A percentile compares a stretch with the other conserved stretches of the same genome.
phyloP scores from a whole-genome alignment of 2,329 filamentous ascomycete species.

The Cryphonectria carpinicola region DNA sequence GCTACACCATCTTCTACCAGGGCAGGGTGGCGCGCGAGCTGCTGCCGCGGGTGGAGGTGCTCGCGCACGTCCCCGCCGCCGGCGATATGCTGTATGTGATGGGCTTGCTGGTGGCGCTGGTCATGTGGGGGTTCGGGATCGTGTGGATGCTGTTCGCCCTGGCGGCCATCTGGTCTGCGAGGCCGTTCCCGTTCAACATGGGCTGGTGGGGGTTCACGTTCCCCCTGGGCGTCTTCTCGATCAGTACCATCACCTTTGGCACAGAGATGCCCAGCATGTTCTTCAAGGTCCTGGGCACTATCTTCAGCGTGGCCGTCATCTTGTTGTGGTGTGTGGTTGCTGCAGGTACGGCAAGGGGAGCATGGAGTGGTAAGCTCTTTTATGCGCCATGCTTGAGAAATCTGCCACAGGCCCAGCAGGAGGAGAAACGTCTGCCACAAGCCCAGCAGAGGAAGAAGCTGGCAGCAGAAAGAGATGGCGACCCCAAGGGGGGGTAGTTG shows the following conservation, averaged over 20 bases:
- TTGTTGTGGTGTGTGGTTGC: conserved; percentile 49
- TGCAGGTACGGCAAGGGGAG: conserved; percentile 42
- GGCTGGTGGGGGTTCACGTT: conserved; percentile 48
- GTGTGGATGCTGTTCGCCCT: conserved; percentile 42
- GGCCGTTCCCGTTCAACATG: conserved; percentile 43
- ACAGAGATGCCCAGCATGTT: conserved; percentile 47
- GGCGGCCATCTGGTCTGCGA: conserved; percentile 37
- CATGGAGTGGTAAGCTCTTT: conserved; percentile 47
- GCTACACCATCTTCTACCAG: conserved; percentile 61
- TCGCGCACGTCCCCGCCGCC: conserved; percentile 53
- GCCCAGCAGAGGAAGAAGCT: background rate
- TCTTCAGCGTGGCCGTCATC: conserved; percentile 46
- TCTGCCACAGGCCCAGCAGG: conserved; percentile 26
- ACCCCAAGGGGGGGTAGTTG: background rate
- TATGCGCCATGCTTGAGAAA: conserved; percentile 49
- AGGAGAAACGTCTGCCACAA: too few species aligned
- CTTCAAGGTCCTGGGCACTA: conserved; percentile 45
- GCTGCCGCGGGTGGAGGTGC: conserved; percentile 66
- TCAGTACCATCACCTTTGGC: conserved; percentile 46
- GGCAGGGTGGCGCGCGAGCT: conserved; percentile 63
- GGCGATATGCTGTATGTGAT: conserved; percentile 60
- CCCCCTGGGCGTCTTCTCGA: conserved; percentile 44
- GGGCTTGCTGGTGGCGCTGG: conserved; percentile 45
- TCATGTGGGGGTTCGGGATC: conserved; percentile 42
- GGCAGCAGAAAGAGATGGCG: background rate